phyloP scores from a whole-genome alignment of 371 early-diverging fungal genomes.

The Haplosporangium sp. region DNA sequence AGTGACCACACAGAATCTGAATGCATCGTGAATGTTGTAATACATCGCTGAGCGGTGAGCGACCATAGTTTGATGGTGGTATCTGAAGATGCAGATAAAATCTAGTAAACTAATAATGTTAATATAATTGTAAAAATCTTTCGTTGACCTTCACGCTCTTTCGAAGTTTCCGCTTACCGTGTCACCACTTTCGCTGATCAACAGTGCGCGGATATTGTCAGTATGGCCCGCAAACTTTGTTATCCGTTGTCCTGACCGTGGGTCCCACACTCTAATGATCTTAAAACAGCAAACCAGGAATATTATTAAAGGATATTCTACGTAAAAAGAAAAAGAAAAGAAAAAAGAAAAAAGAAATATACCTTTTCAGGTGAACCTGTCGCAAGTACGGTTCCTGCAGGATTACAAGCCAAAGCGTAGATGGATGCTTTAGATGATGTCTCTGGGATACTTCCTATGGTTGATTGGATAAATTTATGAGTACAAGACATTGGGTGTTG shows the following conservation, averaged over 20 bases:
- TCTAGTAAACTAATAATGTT: conserved; percentile 53
- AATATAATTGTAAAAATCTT: not conserved
- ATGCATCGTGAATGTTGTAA: conserved; percentile 90
- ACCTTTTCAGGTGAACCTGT: conserved; percentile 94
- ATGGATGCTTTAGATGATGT: conserved; percentile 75
- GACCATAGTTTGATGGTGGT: conserved; percentile 95
- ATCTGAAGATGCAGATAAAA: conserved; percentile 93
- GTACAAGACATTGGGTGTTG: not conserved
- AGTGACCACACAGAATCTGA: conserved; percentile 94
- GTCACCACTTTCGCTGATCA: conserved; percentile 90
- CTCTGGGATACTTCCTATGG: conserved; percentile 60
- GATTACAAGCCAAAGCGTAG: conserved; percentile 81
- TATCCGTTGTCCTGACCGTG: conserved; percentile 76
- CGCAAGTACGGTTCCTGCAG: conserved; percentile 75
- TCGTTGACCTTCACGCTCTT: not conserved
- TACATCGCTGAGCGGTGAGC: conserved; percentile 84
- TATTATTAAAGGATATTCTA: not conserved
- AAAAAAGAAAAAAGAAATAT: not conserved
- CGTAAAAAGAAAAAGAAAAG: not conserved
- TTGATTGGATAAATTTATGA: not conserved
- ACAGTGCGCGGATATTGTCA: conserved; percentile 90
- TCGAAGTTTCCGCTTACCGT: conserved; percentile 61
- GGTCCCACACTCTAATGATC: conserved; percentile 92
- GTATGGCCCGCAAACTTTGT: conserved; percentile 92
- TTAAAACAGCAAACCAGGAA: conserved; percentile 12